A percentile compares a stretch with the other conserved stretches of the same genome.
Conservation (phyloP, 1,284 basidiomycete species). For the Tilletia walkeri region DNA sequence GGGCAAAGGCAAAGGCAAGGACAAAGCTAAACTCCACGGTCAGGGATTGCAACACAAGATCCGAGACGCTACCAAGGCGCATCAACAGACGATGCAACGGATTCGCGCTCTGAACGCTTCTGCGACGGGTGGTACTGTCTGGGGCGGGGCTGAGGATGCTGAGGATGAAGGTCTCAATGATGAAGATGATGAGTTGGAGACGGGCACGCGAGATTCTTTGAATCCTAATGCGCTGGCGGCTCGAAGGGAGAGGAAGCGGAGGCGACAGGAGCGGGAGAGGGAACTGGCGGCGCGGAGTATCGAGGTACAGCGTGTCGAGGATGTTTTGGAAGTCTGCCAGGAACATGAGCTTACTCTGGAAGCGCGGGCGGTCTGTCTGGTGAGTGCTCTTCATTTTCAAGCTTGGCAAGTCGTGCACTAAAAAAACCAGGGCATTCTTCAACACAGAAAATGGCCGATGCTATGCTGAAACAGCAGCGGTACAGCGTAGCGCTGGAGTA, state of each 20-base stretch:
- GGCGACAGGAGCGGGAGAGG: conserved; percentile 17
- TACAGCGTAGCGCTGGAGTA: conserved; percentile 7
- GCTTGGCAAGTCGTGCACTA: not conserved
- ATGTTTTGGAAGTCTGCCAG: conserved; percentile 48
- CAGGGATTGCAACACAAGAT: conserved; percentile 10
- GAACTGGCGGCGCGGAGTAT: conserved; percentile 9
- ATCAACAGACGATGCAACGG: conserved; percentile 9
- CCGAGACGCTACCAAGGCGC: not conserved
- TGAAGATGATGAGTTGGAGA: conserved; percentile 1
- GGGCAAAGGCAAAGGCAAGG: conserved; percentile 15
- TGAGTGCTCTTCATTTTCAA: not conserved
- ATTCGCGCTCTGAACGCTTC: conserved; percentile 13
- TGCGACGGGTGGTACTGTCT: not conserved
- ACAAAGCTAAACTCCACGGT: not conserved
- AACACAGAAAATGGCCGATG: conserved; percentile 46
- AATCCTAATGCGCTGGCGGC: not conserved
- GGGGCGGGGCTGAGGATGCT: not conserved
- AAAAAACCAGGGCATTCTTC: not conserved
- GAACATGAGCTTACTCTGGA: conserved; percentile 47
- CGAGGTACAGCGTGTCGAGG: conserved; percentile 36
- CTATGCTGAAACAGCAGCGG: conserved; percentile 29
- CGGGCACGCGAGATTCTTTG: not conserved
- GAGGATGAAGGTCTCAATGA: conserved; percentile 2
- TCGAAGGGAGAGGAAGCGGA: conserved; percentile 11
- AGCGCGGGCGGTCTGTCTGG: conserved; percentile 47